Percentiles rank a stretch among this genome's conserved stretches.
These are phyloP conservation scores for Solanum sitiens DNA, from an alignment of 257 asterid species.

Conservation along the genomic window DNA sequence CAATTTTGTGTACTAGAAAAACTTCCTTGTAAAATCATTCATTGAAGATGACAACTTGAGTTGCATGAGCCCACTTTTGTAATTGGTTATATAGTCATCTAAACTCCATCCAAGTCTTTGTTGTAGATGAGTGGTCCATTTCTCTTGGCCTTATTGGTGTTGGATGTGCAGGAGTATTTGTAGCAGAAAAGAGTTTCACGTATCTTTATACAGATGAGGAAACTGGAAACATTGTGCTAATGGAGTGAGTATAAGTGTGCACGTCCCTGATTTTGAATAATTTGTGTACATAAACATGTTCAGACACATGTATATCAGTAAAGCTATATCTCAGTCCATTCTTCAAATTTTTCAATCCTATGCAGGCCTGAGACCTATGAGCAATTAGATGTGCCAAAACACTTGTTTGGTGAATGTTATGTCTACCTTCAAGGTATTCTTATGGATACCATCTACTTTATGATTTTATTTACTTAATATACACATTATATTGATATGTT, in stretches of 20 bases:
- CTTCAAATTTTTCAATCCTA: slow-evolving; percentile 8
- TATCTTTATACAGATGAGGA: slow-evolving; percentile 90
- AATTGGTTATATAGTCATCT: background rate
- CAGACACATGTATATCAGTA: background rate
- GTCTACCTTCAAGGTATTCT: slow-evolving; percentile 78
- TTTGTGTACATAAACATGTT: background rate
- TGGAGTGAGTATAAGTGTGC: slow-evolving; percentile 63
- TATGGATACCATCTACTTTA: background rate
- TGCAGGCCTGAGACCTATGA: slow-evolving; percentile 59
- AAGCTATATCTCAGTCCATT: background rate
- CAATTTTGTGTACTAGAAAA: background rate
- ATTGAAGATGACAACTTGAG: background rate
- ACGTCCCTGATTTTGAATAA: background rate
- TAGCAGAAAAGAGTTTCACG: slow-evolving; percentile 48
- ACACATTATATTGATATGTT: background rate
- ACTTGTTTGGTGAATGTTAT: slow-evolving; percentile 81
- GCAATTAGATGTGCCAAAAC: slow-evolving; percentile 77
- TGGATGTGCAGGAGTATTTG: slow-evolving; percentile 59
- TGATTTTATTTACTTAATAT: background rate
- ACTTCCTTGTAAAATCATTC: background rate
- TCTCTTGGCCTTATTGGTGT: background rate
- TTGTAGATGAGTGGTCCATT: background rate
- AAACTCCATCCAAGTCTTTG: background rate
- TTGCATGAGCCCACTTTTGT: background rate
- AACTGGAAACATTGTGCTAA: slow-evolving; percentile 59